These are phyloP conservation scores for Saccharomyces mikatae DNA, from an alignment of 805 yeast species.

Conservation along the genomic window DNA sequence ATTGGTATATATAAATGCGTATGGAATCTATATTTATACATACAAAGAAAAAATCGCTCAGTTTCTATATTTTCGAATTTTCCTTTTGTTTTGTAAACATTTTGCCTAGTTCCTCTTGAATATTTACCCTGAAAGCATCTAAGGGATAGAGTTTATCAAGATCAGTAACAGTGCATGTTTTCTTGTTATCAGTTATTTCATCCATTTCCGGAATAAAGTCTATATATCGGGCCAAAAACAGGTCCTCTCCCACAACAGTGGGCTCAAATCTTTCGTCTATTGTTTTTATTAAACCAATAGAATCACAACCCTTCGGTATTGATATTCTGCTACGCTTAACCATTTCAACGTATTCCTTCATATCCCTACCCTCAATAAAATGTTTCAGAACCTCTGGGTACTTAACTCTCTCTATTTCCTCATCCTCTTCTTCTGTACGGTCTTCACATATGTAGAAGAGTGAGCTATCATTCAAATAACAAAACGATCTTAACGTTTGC, in stretches of 20 bases:
- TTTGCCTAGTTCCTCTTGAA: constrained; percentile 8
- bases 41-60: not conserved
- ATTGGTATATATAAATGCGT: not conserved
- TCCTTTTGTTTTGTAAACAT: not conserved
- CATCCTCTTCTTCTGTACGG: not conserved
- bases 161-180: constrained; percentile 18
- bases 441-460: constrained; percentile 7
- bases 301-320: constrained; percentile 46
- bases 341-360: constrained; percentile 8
- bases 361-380: constrained; percentile 1
- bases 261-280: constrained; percentile 31
- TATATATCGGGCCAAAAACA: not conserved
- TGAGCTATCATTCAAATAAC: constrained; percentile 9
- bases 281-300: constrained; percentile 41
- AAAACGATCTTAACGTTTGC: constrained; percentile 18
- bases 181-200: not conserved
- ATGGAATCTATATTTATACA: not conserved
- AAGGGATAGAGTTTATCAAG: constrained; percentile 18
- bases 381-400: not conserved
- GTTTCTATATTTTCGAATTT: not conserved
- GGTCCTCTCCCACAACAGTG: constrained; percentile 6
- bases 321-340: constrained; percentile 20
- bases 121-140: constrained; percentile 2
- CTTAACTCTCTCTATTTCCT: not conserved
- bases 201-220: not conserved